These are phyloP conservation scores for Termitomyces sp. DNA, from an alignment of 768 basidiomycete genomes.

Conservation along the genomic window DNA sequence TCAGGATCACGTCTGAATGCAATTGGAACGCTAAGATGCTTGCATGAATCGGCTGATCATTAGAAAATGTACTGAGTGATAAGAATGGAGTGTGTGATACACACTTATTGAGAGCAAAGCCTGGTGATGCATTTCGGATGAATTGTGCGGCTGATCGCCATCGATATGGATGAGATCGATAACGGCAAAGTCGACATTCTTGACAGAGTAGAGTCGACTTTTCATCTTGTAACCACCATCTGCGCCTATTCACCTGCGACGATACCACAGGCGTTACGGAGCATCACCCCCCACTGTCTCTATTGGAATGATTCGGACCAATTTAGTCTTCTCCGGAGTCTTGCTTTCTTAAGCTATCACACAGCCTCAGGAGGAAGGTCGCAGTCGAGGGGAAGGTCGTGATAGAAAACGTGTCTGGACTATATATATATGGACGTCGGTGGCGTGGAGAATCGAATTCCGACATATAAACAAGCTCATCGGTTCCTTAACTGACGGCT, in stretches of 20 bases:
- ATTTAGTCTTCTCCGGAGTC: background rate
- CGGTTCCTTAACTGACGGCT: slow-evolving; percentile 11
- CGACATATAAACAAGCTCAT: slow-evolving; percentile 3
- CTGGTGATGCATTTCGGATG: background rate
- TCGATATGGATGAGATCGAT: slow-evolving; percentile 14
- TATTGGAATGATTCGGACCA: background rate
- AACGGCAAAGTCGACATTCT: slow-evolving; percentile 8
- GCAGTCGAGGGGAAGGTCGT: background rate
- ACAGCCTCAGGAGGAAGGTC: background rate
- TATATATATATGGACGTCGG: background rate
- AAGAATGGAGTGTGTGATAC: background rate
- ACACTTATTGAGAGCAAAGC: background rate
- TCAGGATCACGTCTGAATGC: background rate
- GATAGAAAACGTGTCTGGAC: background rate
- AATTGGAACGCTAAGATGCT: background rate
- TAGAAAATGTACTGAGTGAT: background rate
- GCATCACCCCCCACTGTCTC: background rate
- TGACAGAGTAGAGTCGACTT: background rate
- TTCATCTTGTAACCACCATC: slow-evolving; percentile 4
- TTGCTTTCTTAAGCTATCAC: background rate
- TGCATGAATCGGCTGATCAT: no score
- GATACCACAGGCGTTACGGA: background rate
- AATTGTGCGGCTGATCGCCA: slow-evolving; percentile 7
- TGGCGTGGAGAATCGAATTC: slow-evolving; percentile 6
- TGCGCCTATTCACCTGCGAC: background rate